phyloP scores from a whole-genome alignment of 495 filamentous ascomycete genomes.

The Xylaria bambusicola region DNA sequence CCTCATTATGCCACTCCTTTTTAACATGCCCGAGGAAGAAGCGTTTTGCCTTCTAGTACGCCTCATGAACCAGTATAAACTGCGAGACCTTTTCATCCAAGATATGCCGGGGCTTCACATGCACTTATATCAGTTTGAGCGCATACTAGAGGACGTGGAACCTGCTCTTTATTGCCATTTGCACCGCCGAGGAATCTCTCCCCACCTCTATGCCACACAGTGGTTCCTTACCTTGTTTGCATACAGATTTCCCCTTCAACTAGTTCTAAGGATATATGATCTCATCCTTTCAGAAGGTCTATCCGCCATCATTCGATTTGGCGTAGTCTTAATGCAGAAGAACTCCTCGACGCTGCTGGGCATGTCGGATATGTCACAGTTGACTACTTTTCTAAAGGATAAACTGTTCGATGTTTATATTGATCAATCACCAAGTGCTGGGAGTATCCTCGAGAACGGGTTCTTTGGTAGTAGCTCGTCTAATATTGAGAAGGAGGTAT shows the following conservation, averaged over 20 bases:
- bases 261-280: conserved; percentile 96
- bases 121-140: conserved; percentile 92
- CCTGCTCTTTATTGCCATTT: conserved; percentile 95
- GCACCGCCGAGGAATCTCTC: conserved; percentile 79
- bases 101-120: conserved; percentile 97
- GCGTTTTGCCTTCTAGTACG: conserved; percentile 91
- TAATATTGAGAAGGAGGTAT: conserved; percentile 89
- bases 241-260: conserved; percentile 94
- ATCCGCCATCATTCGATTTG: conserved; percentile 90
- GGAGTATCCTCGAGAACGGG: conserved; percentile 88
- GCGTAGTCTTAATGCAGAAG: conserved; percentile 92
- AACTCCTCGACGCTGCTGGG: conserved; percentile 75
- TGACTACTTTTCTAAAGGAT: conserved; percentile 91
- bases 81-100: conserved; percentile 90
- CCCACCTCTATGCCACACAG: conserved; percentile 94
- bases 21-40: conserved; percentile 98
- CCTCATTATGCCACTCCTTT: conserved; percentile 92
- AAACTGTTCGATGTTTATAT: conserved; percentile 95
- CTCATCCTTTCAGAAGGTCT: conserved; percentile 93
- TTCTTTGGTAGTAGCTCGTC: conserved; percentile 90
- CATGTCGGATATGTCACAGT: conserved; percentile 85
- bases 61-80: conserved; percentile 93
- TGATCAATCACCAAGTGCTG: conserved; percentile 83
- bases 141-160: conserved; percentile 90
- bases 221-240: conserved; percentile 99